Conservation (phyloP, 2,329 filamentous ascomycete species). For the Falciphora oryzae region DNA sequence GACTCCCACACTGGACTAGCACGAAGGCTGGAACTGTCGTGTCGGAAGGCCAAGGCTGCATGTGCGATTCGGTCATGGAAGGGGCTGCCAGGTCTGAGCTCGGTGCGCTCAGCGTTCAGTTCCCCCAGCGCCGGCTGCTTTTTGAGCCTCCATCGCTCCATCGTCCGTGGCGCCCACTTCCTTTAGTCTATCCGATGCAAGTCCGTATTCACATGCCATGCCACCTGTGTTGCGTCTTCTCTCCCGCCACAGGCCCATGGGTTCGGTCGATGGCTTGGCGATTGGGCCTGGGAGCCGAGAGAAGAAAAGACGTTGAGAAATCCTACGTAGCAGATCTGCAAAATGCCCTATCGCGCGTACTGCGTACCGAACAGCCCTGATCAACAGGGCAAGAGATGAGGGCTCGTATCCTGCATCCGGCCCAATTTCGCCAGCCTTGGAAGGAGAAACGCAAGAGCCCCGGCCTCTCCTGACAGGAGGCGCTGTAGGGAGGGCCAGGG, state of each 20-base stretch:
- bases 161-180: too few species aligned
- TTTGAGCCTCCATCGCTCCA: too few species aligned
- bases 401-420: not conserved
- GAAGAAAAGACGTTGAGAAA: not conserved
- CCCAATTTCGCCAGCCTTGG: slow-evolving; percentile 1
- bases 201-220: not conserved
- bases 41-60: too few species aligned
- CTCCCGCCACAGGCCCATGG: too few species aligned
- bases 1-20: too few species aligned
- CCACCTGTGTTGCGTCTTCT: not conserved
- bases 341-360: not conserved
- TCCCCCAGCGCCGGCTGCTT: too few species aligned
- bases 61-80: too few species aligned
- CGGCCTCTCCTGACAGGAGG: not conserved
- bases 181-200: too few species aligned
- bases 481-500: too few species aligned
- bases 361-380: not conserved
- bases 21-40: too few species aligned
- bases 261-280: not conserved
- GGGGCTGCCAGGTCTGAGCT: too few species aligned
- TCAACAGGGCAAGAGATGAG: not conserved
- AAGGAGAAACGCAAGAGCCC: not conserved
- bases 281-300: not conserved
- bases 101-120: too few species aligned
- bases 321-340: not conserved